These are phyloP conservation scores for Rhizopus delemar DNA, from an alignment of 371 early-diverging fungal genomes.

Conservation along the genomic window DNA sequence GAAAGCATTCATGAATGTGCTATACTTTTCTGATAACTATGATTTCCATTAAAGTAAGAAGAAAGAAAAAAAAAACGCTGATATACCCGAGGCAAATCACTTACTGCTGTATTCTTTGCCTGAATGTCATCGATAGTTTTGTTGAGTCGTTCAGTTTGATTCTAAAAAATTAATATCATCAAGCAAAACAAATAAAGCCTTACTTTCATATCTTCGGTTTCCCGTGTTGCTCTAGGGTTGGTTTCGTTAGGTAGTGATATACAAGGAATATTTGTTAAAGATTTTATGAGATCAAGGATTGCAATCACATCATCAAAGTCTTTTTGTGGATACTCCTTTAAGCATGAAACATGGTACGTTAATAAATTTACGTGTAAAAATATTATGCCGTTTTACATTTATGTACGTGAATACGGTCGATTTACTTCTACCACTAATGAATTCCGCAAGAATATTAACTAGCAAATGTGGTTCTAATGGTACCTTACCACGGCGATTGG, in stretches of 20 bases:
- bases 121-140: background rate
- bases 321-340: slow-evolving; percentile 3
- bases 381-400: slow-evolving; percentile 7
- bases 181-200: background rate
- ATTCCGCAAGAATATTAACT: slow-evolving; percentile 1
- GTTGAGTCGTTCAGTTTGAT: background rate
- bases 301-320: background rate
- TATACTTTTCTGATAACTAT: background rate
- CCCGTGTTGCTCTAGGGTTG: background rate
- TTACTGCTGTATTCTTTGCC: background rate
- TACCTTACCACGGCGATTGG: background rate
- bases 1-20: background rate
- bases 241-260: background rate
- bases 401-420: slow-evolving; percentile 4
- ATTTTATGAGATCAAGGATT: background rate
- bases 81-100: background rate
- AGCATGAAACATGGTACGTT: background rate
- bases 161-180: background rate
- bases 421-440: slow-evolving; percentile 1
- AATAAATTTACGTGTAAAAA: background rate
- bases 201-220: background rate
- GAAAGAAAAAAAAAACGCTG: background rate
- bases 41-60: background rate
- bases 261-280: background rate
- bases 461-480: slow-evolving; percentile 7